A percentile compares a stretch with the other conserved stretches of the same genome.
Conservation (phyloP, 306 rosid species). For the Castanea mollissima region DNA sequence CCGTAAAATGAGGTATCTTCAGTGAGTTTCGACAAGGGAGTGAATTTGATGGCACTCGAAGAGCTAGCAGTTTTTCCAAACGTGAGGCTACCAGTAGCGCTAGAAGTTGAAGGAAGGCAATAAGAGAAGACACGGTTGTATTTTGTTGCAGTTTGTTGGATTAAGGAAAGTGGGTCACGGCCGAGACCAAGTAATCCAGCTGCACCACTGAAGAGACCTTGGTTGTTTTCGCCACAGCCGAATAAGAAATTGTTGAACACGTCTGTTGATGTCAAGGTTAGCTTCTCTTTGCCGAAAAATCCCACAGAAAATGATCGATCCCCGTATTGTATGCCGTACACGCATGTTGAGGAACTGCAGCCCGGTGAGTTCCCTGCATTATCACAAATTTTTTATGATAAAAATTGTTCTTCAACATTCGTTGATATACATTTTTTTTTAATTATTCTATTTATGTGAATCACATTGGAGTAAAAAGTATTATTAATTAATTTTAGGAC, state of each 20-base stretch:
- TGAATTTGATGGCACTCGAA: constrained; percentile 33
- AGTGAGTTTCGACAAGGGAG: constrained; percentile 38
- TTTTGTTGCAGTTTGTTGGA: constrained; percentile 56
- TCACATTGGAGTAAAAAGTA: no score
- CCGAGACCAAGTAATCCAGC: constrained; percentile 83
- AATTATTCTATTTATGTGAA: no score
- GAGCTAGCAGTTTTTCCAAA: constrained; percentile 27
- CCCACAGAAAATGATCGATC: constrained; percentile 65
- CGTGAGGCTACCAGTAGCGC: constrained; percentile 48
- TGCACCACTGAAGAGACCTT: constrained; percentile 50
- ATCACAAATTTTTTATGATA: no score
- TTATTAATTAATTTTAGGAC: no score
- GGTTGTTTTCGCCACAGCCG: constrained; percentile 78
- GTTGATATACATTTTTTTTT: no score
- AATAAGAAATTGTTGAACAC: constrained; percentile 37
- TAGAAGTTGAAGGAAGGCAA: constrained; percentile 65
- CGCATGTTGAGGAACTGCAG: constrained; percentile 44
- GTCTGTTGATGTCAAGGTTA: constrained; percentile 30
- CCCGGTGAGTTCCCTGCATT: constrained; percentile 35
- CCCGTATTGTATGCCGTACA: constrained; percentile 48
- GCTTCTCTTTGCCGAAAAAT: constrained; percentile 44
- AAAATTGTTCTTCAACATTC: no score
- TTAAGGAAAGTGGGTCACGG: constrained; percentile 58
- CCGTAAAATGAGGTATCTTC: constrained; percentile 41
- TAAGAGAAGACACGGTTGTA: constrained; percentile 59